Evolutionary conservation across 805 yeast genomes (phyloP).

Genomic region (Nakazawaea ernobii): DNA sequence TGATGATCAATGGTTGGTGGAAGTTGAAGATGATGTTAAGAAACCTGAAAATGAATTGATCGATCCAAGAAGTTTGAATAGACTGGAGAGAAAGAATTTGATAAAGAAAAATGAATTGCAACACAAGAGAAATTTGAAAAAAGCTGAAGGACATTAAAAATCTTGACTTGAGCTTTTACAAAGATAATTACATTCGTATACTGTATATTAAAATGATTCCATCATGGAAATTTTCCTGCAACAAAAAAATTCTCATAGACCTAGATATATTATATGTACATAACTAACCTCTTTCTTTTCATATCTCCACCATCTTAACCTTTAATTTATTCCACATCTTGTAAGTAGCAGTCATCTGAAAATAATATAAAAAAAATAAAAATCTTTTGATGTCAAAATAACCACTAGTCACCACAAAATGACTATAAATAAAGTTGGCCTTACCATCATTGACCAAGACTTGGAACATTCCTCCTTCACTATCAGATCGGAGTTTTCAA

Average conservation of each 20-base stretch:
- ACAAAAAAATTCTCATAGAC: too few species aligned
- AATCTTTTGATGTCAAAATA: too few species aligned
- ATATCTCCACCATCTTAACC: too few species aligned
- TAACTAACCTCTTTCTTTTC: too few species aligned
- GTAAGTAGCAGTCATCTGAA: too few species aligned
- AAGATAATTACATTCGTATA: neutral
- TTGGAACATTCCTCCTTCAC: constrained; percentile 8
- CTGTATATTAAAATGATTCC: neutral
- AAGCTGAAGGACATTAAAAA: constrained; percentile 15
- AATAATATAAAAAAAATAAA: too few species aligned
- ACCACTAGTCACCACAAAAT: neutral
- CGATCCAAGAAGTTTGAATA: constrained; percentile 79
- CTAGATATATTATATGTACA: too few species aligned
- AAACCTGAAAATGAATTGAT: constrained; percentile 57
- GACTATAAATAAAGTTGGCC: neutral
- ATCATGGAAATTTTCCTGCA: neutral
- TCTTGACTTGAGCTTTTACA: too few species aligned
- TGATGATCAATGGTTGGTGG: constrained; percentile 94
- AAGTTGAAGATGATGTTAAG: constrained; percentile 72
- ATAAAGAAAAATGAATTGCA: constrained; percentile 81
- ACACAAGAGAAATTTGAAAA: constrained; percentile 72
- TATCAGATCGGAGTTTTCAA: constrained; percentile 6
- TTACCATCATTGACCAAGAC: constrained; percentile 6
- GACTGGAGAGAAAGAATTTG: constrained; percentile 80
- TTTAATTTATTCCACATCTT: too few species aligned